Base-by-base conservation (phyloP, 2,329 filamentous ascomycete species). In the Cyphellophora attinorum region DNA sequence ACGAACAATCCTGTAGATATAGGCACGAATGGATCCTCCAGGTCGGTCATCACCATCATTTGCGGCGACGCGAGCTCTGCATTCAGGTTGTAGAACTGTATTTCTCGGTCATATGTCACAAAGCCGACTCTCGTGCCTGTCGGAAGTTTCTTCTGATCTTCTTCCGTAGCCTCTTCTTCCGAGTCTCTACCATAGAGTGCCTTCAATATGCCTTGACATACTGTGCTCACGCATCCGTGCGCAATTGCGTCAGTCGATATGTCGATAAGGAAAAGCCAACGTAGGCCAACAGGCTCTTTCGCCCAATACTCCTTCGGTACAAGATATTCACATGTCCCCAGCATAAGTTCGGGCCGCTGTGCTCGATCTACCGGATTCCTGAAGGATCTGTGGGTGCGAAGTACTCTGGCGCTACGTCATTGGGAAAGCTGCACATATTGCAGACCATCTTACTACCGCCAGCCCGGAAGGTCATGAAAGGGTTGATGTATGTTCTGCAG, bases 261-360 rank as follows among this genome's bases (percentile, higher is more conserved):
- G 58, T 98, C 91, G 38, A 98, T 83, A 44, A 95, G 59, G 58
- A 98, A 98, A 8, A 98, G 65, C 74, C 81, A 93, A 40, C 81
- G 78, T 50, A 96, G 58, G 15, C 85, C 86, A 11, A 91, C 83
- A 1, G 91, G 91, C 55, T 93, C 81, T 58, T 89, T 91, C 15
- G 85, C 89, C 85, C 88, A 98, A 62, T 98, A 98, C 62, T 98
- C 91, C 63, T 95, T 96, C 11, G 91, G 91, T 11, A 98, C 93
- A 40, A 91, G 70, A 55, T 93, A 98, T 55, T 98, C 91, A 29
- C 96, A 89, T 0, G 91, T 96, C 23, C 91, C 91, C 37, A 85
- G 74, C 51, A 80, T 84, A 50, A 98, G 68, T 61, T 98, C 91
- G 0, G 89, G 88, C 34, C 91, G 74, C 55, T 93, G 82, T 53